A percentile compares a stretch with the other conserved stretches of the same genome.
phyloP scores from a whole-genome alignment of 2,329 filamentous ascomycete genomes.

The Chaetothyriales sp. region DNA sequence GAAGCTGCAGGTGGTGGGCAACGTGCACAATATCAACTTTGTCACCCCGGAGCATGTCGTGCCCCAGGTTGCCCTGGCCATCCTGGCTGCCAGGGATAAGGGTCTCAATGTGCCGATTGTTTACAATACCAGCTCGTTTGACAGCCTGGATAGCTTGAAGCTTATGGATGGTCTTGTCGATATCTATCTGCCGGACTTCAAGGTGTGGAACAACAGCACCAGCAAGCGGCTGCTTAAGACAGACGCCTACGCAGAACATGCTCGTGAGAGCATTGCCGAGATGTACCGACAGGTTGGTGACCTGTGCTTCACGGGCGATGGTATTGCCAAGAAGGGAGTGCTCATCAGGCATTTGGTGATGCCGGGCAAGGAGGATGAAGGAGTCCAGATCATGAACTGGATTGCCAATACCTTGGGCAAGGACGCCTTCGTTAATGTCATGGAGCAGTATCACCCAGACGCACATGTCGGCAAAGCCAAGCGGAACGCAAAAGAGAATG shows the following conservation, averaged over 20 bases:
- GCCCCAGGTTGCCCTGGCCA: slow-evolving; percentile 63
- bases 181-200: slow-evolving; percentile 81
- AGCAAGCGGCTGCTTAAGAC: slow-evolving; percentile 62
- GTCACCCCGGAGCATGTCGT: slow-evolving; percentile 79
- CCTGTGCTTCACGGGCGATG: slow-evolving; percentile 65
- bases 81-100: slow-evolving; percentile 55
- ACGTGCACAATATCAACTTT: slow-evolving; percentile 80
- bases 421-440: slow-evolving; percentile 70
- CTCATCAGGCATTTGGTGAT: slow-evolving; percentile 70
- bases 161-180: slow-evolving; percentile 67
- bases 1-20: slow-evolving; percentile 64
- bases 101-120: slow-evolving; percentile 60
- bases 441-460: slow-evolving; percentile 75
- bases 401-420: slow-evolving; percentile 56
- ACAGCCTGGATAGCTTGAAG: slow-evolving; percentile 55
- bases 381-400: slow-evolving; percentile 58
- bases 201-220: slow-evolving; percentile 55
- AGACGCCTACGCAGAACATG: slow-evolving; percentile 56
- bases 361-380: slow-evolving; percentile 64
- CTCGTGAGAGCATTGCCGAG: slow-evolving; percentile 59
- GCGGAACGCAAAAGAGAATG: slow-evolving; percentile 22
- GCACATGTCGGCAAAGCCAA: slow-evolving; percentile 64
- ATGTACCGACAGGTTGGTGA: slow-evolving; percentile 76
- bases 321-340: slow-evolving; percentile 62
- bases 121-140: slow-evolving; percentile 74